These are phyloP conservation scores for Fistulinella prunicolor DNA, from an alignment of 768 basidiomycete genomes.

Conservation along the genomic window DNA sequence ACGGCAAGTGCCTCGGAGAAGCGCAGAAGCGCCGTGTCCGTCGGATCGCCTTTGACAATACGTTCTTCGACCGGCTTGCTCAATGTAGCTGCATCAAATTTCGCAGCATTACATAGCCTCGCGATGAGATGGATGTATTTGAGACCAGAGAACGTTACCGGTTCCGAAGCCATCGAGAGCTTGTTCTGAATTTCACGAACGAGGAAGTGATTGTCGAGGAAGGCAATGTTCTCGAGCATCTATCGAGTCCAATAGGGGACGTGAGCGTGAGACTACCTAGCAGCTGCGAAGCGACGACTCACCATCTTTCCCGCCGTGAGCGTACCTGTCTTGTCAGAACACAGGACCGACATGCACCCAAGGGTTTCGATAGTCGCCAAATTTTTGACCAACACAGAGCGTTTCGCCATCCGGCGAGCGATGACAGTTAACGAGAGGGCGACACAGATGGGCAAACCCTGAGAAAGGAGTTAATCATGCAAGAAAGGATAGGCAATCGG, in stretches of 20 bases:
- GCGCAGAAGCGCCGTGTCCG: constrained; percentile 51
- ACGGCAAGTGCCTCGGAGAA: constrained; percentile 38
- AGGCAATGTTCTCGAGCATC: constrained; percentile 40
- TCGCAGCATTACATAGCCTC: constrained; percentile 55
- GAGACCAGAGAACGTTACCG: constrained; percentile 14
- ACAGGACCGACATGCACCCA: constrained; percentile 48
- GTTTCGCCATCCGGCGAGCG: constrained; percentile 46
- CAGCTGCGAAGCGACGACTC: neutral
- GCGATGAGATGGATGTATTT: constrained; percentile 36
- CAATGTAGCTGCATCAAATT: constrained; percentile 38
- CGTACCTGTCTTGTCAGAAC: constrained; percentile 53
- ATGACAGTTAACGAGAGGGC: constrained; percentile 50
- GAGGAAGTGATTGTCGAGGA: constrained; percentile 29
- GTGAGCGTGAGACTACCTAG: too few relatives aligned
- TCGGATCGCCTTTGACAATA: constrained; percentile 44
- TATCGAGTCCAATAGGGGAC: constrained; percentile 11
- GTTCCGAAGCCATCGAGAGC: constrained; percentile 7
- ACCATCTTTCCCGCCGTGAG: constrained; percentile 48
- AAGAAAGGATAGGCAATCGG: neutral
- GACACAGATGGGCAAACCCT: constrained; percentile 40
- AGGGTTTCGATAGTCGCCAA: constrained; percentile 52
- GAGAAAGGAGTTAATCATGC: neutral
- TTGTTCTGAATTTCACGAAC: constrained; percentile 13
- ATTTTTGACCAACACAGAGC: constrained; percentile 47
- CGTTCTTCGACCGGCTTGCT: constrained; percentile 31